phyloP scores from a whole-genome alignment of 164 flowering plant genomes.

The Chimonanthus praecox region DNA sequence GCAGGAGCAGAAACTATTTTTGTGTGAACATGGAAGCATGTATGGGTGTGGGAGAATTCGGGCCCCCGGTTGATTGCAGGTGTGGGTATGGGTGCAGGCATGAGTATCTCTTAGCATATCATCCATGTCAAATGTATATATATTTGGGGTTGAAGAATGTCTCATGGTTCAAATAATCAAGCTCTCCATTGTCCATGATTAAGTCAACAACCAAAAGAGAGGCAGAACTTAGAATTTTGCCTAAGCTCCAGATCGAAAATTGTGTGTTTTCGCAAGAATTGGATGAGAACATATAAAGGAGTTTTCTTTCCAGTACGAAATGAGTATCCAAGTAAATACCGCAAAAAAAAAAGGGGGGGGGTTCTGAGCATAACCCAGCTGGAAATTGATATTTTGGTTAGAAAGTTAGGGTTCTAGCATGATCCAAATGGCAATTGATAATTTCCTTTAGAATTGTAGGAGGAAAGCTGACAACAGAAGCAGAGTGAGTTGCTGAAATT shows the following conservation, averaged over 20 bases:
- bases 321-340: background rate
- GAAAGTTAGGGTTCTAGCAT: background rate
- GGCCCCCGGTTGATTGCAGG: conserved; percentile 98
- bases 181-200: conserved; percentile 79
- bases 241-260: background rate
- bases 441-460: no score
- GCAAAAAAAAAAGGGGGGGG: no score
- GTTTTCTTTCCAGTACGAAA: background rate
- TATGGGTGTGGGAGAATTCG: conserved; percentile 83
- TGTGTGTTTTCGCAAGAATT: background rate
- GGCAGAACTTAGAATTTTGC: background rate
- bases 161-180: conserved; percentile 69
- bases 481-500: background rate
- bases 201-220: conserved; percentile 4
- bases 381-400: background rate
- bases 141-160: conserved; percentile 37
- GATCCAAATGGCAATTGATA: background rate
- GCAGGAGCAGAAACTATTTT: conserved; percentile 53
- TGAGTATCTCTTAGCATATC: conserved; percentile 68
- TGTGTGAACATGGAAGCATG: conserved; percentile 93
- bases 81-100: conserved; percentile 92
- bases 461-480: background rate
- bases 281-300: background rate
- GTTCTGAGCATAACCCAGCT: background rate
- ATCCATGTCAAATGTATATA: conserved; percentile 39